Evolutionary conservation across 1,284 basidiomycete species (phyloP), one percentile per base, ranked within the genome.

Genomic region (Athelia sp.): DNA sequence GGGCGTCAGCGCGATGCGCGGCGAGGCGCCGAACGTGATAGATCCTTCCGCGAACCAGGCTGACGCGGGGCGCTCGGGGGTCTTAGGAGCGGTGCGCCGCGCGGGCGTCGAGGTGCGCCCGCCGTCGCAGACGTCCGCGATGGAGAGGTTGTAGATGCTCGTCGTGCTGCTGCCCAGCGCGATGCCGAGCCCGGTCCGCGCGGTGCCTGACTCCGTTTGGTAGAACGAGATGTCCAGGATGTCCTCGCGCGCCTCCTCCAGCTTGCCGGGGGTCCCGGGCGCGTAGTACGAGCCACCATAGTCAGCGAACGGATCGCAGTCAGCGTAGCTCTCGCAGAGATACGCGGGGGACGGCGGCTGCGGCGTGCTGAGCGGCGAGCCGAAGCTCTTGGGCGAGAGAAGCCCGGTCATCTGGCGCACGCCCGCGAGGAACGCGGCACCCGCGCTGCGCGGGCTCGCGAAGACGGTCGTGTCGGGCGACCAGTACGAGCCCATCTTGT

Each of bases 91-190:
- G 19, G 40, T 10, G 23, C 10, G 10, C 6, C n/a, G 8, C 9
- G 19, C 19, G 22, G 47, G 45, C 21, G 21, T 47, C 14, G 47
- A 24, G 21, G 23, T 23, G 34, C 31, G 17, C 36, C 45, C 23
- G 4, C 17, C 43, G 9, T 44, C 43, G 43, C 50, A 24, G 22
- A 53, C 38, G 40, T 58, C 56, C 10, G 48, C 50, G 21, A 56
- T 54, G 11, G 56, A 57, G 44, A 57, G 22, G 48, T 58, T 55
- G 40, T 62, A 60, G 1, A 61, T 58, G 19, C 52, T 59, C 18
- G 58, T 58, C 36, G 36, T 17, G n/a, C 19, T 9, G n/a, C n/a
- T 6, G n/a, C 19, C 19, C n/a, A 40, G 19, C n/a, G 6, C 19
- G 15, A 17, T 40, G 6, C 19, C n/a, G 6, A 21, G 19, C 19